These are phyloP conservation scores for Eruca vesicaria DNA, from an alignment of 441 rosid species.

Conservation along the genomic window DNA sequence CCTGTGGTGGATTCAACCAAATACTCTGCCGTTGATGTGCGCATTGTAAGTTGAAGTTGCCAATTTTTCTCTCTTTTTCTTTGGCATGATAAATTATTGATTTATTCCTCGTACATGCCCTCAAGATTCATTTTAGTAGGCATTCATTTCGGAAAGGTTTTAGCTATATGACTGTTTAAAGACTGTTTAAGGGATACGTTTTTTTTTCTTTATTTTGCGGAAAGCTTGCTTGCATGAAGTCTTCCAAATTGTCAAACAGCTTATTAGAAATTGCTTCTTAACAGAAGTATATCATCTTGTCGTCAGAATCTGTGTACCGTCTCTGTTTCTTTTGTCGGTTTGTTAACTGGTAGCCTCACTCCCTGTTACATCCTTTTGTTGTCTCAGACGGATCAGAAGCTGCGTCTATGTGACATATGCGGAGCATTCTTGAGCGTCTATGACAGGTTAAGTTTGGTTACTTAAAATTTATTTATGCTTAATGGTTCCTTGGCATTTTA, in stretches of 20 bases:
- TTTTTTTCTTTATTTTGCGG: neutral
- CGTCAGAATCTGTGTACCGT: neutral
- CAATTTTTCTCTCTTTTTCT: slow-evolving; percentile 3
- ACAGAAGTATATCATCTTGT: slow-evolving; percentile 2
- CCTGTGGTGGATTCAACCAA: slow-evolving; percentile 80
- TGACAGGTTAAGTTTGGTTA: slow-evolving; percentile 73
- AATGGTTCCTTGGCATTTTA: slow-evolving; percentile 31
- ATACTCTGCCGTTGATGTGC: slow-evolving; percentile 98
- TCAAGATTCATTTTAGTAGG: slow-evolving; percentile 2
- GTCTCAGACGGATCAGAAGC: slow-evolving; percentile 97
- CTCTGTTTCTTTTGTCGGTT: neutral
- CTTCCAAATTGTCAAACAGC: neutral
- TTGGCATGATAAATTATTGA: neutral
- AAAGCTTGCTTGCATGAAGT: neutral
- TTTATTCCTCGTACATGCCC: neutral
- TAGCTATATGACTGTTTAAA: neutral
- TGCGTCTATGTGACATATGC: slow-evolving; percentile 98
- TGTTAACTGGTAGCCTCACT: slow-evolving; percentile 2
- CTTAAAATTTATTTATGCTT: neutral
- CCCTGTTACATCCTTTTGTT: slow-evolving; percentile 17
- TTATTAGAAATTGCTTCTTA: slow-evolving; percentile 6
- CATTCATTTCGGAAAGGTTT: neutral
- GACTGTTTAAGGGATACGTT: neutral
- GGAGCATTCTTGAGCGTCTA: slow-evolving; percentile 99
- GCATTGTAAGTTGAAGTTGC: slow-evolving; percentile 72